These are phyloP conservation scores for Allium sativum DNA, from an alignment of 106 monocot genomes.

Conservation along the genomic window DNA sequence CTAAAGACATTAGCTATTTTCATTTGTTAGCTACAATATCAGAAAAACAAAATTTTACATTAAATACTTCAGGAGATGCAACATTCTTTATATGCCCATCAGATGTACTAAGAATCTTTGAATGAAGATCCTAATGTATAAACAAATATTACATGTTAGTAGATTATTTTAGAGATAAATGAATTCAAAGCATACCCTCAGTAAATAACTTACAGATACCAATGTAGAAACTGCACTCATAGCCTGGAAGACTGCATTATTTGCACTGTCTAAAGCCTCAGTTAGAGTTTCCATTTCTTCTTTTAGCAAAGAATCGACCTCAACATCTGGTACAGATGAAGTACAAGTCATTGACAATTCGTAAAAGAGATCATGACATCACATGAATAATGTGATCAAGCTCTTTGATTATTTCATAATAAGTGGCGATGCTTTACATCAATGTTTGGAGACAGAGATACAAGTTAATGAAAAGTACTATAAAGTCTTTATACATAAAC, in stretches of 20 bases:
- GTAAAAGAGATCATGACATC: too few species aligned
- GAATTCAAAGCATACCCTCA: background rate
- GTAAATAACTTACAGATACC: constrained; percentile 49
- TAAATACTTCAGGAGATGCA: constrained; percentile 29
- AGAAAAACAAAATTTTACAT: constrained; percentile 27
- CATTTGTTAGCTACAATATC: constrained; percentile 2
- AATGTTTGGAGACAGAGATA: too few species aligned
- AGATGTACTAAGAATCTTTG: constrained; percentile 31
- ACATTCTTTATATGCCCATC: constrained; percentile 55
- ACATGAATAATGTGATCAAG: too few species aligned
- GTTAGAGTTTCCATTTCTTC: constrained; percentile 65
- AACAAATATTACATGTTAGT: constrained; percentile 2
- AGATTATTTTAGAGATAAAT: constrained; percentile 5
- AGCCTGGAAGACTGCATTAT: constrained; percentile 74
- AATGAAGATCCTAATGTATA: constrained; percentile 36
- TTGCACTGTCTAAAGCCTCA: constrained; percentile 80
- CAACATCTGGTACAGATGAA: constrained; percentile 43
- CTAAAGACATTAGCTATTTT: background rate
- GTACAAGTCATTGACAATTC: background rate
- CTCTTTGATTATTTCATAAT: too few species aligned
- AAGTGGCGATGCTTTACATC: too few species aligned
- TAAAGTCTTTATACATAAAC: too few species aligned
- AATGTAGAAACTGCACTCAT: constrained; percentile 49
- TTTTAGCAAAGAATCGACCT: constrained; percentile 73
- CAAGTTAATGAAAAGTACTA: too few species aligned